Conservation (phyloP, 2,329 filamentous ascomycete species). For the Hypoxylon sp. region DNA sequence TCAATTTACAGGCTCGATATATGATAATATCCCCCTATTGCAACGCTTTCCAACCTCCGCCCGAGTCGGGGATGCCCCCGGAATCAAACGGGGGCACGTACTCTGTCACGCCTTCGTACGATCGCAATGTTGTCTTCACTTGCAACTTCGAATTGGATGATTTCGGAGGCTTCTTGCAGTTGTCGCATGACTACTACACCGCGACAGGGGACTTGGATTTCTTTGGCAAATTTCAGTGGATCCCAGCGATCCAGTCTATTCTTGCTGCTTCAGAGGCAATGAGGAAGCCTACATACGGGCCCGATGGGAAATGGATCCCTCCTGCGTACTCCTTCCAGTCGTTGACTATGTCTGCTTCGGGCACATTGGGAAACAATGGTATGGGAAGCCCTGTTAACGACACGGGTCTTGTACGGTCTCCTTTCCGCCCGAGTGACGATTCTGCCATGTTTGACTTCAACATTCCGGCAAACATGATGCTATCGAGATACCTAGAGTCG, state of each 20-base stretch:
- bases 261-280: conserved; percentile 79
- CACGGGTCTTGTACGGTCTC: conserved; percentile 86
- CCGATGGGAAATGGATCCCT: conserved; percentile 51
- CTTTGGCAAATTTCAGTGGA: conserved; percentile 82
- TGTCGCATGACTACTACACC: conserved; percentile 84
- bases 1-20: conserved; percentile 80
- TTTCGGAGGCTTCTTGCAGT: conserved; percentile 85
- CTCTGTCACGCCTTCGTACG: conserved; percentile 73
- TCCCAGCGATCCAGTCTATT: conserved; percentile 78
- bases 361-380: conserved; percentile 84
- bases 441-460: conserved; percentile 88
- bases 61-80: conserved; percentile 77
- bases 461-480: conserved; percentile 92
- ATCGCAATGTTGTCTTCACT: conserved; percentile 83
- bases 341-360: conserved; percentile 79
- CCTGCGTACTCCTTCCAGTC: conserved; percentile 81
- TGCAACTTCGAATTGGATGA: conserved; percentile 98
- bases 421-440: conserved; percentile 93
- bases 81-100: conserved; percentile 72
- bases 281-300: conserved; percentile 73
- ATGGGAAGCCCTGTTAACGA: conserved; percentile 84
- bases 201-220: conserved; percentile 80
- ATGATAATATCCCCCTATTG: conserved; percentile 82
- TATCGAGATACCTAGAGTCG: conserved; percentile 72
- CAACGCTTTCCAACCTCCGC: conserved; percentile 90